phyloP scores from a whole-genome alignment of 2,329 filamentous ascomycete genomes.

The Fusarium nisikadoi region DNA sequence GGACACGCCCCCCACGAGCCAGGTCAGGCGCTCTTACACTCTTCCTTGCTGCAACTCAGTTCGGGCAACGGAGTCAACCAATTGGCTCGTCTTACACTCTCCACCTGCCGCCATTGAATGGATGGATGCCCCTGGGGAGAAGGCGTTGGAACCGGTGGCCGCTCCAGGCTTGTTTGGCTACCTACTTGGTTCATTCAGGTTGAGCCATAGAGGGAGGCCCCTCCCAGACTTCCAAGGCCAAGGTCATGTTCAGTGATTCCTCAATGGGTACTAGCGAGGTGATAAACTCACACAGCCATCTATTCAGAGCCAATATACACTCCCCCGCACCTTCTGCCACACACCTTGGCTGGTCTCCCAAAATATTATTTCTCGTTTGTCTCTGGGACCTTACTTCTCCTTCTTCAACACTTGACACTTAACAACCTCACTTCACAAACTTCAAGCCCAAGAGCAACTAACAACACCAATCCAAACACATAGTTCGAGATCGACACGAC shows the following conservation, averaged over 20 bases:
- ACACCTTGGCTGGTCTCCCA: constrained; percentile 48
- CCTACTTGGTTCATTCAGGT: constrained; percentile 38
- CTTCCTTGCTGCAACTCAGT: constrained; percentile 42
- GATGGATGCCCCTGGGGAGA: constrained; percentile 35
- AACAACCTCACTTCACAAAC: constrained; percentile 26
- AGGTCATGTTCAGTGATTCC: constrained; percentile 29
- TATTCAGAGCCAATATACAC: constrained; percentile 44
- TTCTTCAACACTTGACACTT: constrained; percentile 39
- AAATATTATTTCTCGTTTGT: constrained; percentile 55
- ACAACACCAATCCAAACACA: constrained; percentile 36
- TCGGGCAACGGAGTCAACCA: constrained; percentile 37
- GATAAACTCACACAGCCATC: constrained; percentile 48
- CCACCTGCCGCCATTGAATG: constrained; percentile 40
- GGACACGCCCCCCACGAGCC: constrained; percentile 20
- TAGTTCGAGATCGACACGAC: constrained; percentile 47
- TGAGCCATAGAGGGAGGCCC: constrained; percentile 14
- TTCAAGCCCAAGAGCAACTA: constrained; percentile 30
- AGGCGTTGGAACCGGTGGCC: constrained; percentile 43
- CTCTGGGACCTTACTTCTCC: constrained; percentile 43
- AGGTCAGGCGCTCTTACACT: constrained; percentile 16
- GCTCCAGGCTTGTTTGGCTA: constrained; percentile 21
- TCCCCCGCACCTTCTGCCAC: constrained; percentile 43
- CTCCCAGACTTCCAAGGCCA: constrained; percentile 37
- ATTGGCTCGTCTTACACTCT: constrained; percentile 29
- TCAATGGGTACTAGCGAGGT: constrained; percentile 29